Evolutionary conservation across 352 stramenopile genomes (phyloP), one percentile per base, ranked within the genome.

Genomic region (Pythium biforme): DNA sequence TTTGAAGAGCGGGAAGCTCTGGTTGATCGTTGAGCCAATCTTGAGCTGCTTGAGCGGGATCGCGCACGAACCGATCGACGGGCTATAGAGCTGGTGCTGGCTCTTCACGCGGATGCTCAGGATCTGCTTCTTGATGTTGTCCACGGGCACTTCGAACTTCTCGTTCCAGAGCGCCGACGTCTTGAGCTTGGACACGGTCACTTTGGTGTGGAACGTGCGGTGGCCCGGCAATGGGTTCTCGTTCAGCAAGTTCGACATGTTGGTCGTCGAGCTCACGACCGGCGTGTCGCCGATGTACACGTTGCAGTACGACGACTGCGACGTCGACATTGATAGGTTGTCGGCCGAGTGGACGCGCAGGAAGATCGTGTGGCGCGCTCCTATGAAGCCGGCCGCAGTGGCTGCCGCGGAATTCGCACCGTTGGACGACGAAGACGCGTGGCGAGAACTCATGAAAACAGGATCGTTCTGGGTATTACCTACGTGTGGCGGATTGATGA

Each of bases 81-180:
- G 27, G 37, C 49, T 26, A 40, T 55, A 74, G 26, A 70, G 26
- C 4, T 52, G 52, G 51, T 74, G 67, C 52, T 59, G 31, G 33
- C 58, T 55, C 54, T 74, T 74, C 22, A 74, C 67, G 5, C 67
- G 67, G 2, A 74, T 31, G 34, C 62, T 74, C 34, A 74, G 29
- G 27, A 74, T 68, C n/a, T n/a, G n/a, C n/a, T n/a, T n/a, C n/a
- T n/a, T n/a, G n/a, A n/a, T n/a, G n/a, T n/a, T n/a, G n/a, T n/a
- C n/a, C n/a, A n/a, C 64, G 19, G 73, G 72, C 39, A 90, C 46
- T 51, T 90, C 72, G 26, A 92, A 88, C 72, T 92, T 90, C 37
- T 92, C 73, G 56, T 90, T 92, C 83, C 83, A 92, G 37, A 87
- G 55, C n/a, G 79, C 77, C 31, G 73, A 72, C 12, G 65, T 66